Conservation (phyloP, 352 stramenopile genomes). For the Pseudoperonospora humuli region DNA sequence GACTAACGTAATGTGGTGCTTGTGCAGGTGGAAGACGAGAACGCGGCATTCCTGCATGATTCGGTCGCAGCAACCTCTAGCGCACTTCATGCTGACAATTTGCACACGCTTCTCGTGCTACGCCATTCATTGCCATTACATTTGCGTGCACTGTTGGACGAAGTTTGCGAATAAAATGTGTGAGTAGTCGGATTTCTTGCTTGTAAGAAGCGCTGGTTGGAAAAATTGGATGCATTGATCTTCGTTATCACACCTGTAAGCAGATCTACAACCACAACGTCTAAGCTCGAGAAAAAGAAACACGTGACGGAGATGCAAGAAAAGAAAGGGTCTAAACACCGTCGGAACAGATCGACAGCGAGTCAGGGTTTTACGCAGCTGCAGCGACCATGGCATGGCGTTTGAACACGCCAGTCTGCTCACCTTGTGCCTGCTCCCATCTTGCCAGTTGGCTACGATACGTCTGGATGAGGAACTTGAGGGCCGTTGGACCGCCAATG, state of each 20-base stretch:
- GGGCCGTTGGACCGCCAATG: conserved; percentile 60
- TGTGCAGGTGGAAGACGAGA: conserved; percentile 57
- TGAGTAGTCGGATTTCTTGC: not conserved
- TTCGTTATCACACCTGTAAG: conserved; percentile 8
- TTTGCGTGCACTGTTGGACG: conserved; percentile 30
- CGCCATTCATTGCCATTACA: conserved; percentile 39
- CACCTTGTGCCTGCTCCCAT: conserved; percentile 62
- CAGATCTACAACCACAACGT: conserved; percentile 4
- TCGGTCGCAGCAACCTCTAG: conserved; percentile 42
- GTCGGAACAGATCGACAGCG: conserved; percentile 8
- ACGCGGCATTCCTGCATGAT: conserved; percentile 48
- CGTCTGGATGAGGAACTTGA: conserved; percentile 76
- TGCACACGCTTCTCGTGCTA: conserved; percentile 53
- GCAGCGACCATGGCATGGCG: conserved; percentile 42
- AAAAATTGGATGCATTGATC: conserved; percentile 11
- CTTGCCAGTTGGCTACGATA: conserved; percentile 54
- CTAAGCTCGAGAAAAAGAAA: conserved; percentile 5
- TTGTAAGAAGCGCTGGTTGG: conserved; percentile 2
- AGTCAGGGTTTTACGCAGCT: conserved; percentile 33
- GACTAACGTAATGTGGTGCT: conserved; percentile 2
- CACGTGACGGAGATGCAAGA: conserved; percentile 4
- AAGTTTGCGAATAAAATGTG: conserved; percentile 20
- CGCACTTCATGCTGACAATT: conserved; percentile 47
- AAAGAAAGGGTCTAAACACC: conserved; percentile 4
- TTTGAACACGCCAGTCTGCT: conserved; percentile 69